Evolutionary conservation across 257 asterid species (phyloP), one percentile per base, ranked within the genome.

Genomic region (Parsonsia alboflavescens): DNA sequence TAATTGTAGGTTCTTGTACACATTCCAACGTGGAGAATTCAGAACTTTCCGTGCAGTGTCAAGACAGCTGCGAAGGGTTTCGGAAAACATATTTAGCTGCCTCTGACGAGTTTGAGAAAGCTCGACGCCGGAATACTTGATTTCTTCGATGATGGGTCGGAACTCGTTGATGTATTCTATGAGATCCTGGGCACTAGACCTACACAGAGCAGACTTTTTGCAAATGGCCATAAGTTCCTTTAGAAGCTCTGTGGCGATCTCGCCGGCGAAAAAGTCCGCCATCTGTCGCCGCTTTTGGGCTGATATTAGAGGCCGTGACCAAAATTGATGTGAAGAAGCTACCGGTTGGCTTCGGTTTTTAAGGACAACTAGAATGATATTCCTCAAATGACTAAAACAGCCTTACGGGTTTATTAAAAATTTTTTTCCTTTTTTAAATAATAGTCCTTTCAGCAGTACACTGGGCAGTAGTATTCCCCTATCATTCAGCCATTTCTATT

Each of bases 241-340:
- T 10, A 93, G 83, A 54, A 93, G 97, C 59, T 93, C 97, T 24
- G 97, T 85, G 79, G 96, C 90, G 22, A 93, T 87, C 74, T 93
- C 98, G 79, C 96, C 97, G 84, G 89, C 96, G 80, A 93, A 93
- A 9, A 91, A 81, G 73, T 93, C 98, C 24, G 87, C 97, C 98
- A 93, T 93, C n/a, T 54, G 44, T 74, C 71, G 74, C 42, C 36
- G 57, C 7, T n/a, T 36, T 52, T 10, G 26, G 52, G 72, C 42
- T 36, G 64, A 41, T 26, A 44, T 0, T 21, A 15, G 24, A 44
- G 30, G 22, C 77, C 30, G 61, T 24, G 71, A 46, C 77, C 49
- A 30, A 16, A 21, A 63, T 12, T 15, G 70, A 44, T n/a, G 71
- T n/a, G 70, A 69, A 30, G 52, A 62, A 72, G 67, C 6, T 21